Percentiles rank a stretch among this genome's conserved stretches.
Conservation (phyloP, 176 grass and related monocot species). For the Rhynchospora tenuis region DNA sequence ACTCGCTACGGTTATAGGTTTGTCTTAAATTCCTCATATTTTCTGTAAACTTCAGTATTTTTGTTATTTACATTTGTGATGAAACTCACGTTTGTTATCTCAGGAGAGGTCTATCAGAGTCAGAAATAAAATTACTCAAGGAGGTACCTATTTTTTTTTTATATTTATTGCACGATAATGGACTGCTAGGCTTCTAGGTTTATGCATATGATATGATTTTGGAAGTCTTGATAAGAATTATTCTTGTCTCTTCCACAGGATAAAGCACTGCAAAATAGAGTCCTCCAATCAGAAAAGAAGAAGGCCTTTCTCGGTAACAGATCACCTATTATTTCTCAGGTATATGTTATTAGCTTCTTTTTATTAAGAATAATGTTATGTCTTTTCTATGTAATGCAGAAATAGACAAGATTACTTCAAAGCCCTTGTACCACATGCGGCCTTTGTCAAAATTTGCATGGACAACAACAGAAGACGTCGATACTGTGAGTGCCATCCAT, state of each 20-base stretch:
- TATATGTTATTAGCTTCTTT: constrained; percentile 1
- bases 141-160: constrained; percentile 43
- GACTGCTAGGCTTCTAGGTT: neutral
- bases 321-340: neutral
- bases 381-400: constrained; percentile 39
- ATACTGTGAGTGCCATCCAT: constrained; percentile 53
- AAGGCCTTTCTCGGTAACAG: constrained; percentile 34
- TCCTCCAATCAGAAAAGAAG: constrained; percentile 34
- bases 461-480: constrained; percentile 58
- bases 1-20: constrained; percentile 83
- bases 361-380: neutral
- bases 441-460: constrained; percentile 79
- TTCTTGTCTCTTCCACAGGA: constrained; percentile 26
- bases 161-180: neutral
- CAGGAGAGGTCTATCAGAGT: constrained; percentile 80
- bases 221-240: neutral
- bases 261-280: constrained; percentile 39
- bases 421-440: constrained; percentile 60
- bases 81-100: constrained; percentile 31
- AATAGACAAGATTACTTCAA: constrained; percentile 57
- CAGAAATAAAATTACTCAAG: constrained; percentile 84
- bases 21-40: constrained; percentile 24
- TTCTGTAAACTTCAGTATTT: constrained; percentile 16
- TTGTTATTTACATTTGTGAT: constrained; percentile 21
- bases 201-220: neutral